Evolutionary conservation across 2,329 filamentous ascomycete species (phyloP), one percentile per base, ranked within the genome.

Genomic region (Monilinia fructicola): DNA sequence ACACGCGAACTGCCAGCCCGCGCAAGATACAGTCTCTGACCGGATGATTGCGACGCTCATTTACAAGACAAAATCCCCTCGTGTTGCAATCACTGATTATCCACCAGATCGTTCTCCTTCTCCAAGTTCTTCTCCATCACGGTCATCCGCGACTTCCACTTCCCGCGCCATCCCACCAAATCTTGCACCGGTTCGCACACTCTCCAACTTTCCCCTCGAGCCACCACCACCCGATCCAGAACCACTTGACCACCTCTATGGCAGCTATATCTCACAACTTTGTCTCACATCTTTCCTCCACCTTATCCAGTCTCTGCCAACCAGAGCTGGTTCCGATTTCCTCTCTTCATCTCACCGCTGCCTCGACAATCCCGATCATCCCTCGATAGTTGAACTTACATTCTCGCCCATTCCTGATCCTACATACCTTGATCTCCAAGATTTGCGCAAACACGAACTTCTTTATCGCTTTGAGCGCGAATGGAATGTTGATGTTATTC

Each of bases 401-500:
- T 81, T 91, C 63, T 83, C 85, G 1, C 85, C 88, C 0, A 82
- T 84, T 0, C 87, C 86, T 1, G 81, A 84, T 12, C 80, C 82
- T 2, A 83, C 86, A 73, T 91, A 90, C 78, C 78, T 91, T 73
- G 81, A 87, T 74, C 74, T 94, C 23, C 80, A 83, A 3, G 90
- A 93, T 71, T 80, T 96, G 72, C 85, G 91, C 70, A 90, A 90
- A 74, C 89, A 96, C 77, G 91, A 94, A 79, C 86, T 87, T 68
- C 87, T 96, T 67, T 92, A 91, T 80, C 85, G 88, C 23, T 96
- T 96, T 74, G 92, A 96, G 83, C 85, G 87, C 69, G 90, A 94
- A 77, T 96, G 92, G 91, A 93, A 93, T 74, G 89, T 95, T 52
- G 91, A 96, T 78, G 89, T 94, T 18, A 86, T 91, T 26, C 82